Conservation (phyloP, 129 eudicot genomes). For the Flaveria linearis region DNA sequence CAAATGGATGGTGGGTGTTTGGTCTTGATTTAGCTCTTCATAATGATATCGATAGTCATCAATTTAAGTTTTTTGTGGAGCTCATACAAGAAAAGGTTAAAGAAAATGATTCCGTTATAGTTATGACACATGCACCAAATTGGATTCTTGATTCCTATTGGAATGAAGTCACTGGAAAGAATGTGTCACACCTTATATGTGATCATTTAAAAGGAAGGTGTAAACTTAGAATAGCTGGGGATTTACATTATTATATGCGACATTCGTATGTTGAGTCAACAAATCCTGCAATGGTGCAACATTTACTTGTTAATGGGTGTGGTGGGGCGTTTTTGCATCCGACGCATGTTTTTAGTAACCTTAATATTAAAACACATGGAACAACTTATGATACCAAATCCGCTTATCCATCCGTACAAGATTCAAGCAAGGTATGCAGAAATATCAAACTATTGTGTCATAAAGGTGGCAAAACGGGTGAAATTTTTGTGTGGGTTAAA, state of each 20-base stretch:
- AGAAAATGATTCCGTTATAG: conserved; percentile 77
- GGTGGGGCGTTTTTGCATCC: conserved; percentile 99
- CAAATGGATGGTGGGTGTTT: conserved; percentile 93
- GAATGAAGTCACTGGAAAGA: conserved; percentile 76
- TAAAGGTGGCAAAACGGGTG: background rate
- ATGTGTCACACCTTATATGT: conserved; percentile 64
- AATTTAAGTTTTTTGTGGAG: conserved; percentile 81
- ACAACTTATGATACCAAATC: conserved; percentile 65
- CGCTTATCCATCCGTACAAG: conserved; percentile 83
- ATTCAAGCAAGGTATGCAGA: conserved; percentile 77
- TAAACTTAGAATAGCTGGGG: conserved; percentile 88
- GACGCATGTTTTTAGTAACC: conserved; percentile 81
- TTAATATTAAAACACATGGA: conserved; percentile 49
- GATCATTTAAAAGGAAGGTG: conserved; percentile 87
- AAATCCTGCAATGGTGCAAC: conserved; percentile 74
- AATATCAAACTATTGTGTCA: background rate
- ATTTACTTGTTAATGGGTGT: conserved; percentile 85
- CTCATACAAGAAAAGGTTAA: conserved; percentile 75
- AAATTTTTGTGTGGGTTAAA: background rate
- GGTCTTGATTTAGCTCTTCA: conserved; percentile 97
- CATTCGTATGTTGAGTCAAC: conserved; percentile 72
- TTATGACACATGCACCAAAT: conserved; percentile 93
- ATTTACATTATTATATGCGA: conserved; percentile 94
- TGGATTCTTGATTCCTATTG: conserved; percentile 98
- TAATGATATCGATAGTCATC: conserved; percentile 78